These are phyloP conservation scores for Atkinsonella hypoxylon DNA, from an alignment of 2,329 filamentous ascomycete species.

Conservation along the genomic window DNA sequence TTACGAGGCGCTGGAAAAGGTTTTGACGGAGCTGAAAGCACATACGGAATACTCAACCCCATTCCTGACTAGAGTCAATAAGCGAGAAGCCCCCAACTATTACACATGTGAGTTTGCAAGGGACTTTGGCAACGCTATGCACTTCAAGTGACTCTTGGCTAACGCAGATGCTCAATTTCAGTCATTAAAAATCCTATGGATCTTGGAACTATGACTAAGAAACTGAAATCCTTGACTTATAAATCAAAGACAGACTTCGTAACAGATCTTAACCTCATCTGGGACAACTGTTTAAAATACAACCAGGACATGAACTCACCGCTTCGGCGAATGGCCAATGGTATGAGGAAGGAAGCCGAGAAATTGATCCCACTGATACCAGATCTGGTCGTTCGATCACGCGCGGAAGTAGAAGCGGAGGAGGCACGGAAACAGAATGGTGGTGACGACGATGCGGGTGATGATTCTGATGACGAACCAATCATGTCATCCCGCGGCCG, in stretches of 20 bases:
- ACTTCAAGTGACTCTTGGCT: background rate
- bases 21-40: conserved; percentile 91
- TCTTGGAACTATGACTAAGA: conserved; percentile 95
- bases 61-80: conserved; percentile 88
- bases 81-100: conserved; percentile 93
- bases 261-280: conserved; percentile 84
- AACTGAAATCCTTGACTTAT: conserved; percentile 68
- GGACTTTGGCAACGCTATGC: background rate
- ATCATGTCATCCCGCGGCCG: conserved; percentile 96
- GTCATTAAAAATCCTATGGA: conserved; percentile 98
- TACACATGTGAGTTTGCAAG: conserved; percentile 57
- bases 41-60: conserved; percentile 97
- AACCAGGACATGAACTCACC: conserved; percentile 84
- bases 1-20: conserved; percentile 93
- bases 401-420: conserved; percentile 87
- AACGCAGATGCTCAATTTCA: conserved; percentile 22
- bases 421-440: conserved; percentile 78
- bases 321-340: conserved; percentile 81
- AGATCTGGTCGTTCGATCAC: conserved; percentile 78
- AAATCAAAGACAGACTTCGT: conserved; percentile 94
- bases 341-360: conserved; percentile 95
- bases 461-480: conserved; percentile 93
- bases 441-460: conserved; percentile 66
- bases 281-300: conserved; percentile 93
- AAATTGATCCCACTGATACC: conserved; percentile 93